Percentiles rank a stretch among this genome's conserved stretches.
Evolutionary conservation across 164 flowering plant species (phyloP).

Genomic region (Buxus sempervirens): DNA sequence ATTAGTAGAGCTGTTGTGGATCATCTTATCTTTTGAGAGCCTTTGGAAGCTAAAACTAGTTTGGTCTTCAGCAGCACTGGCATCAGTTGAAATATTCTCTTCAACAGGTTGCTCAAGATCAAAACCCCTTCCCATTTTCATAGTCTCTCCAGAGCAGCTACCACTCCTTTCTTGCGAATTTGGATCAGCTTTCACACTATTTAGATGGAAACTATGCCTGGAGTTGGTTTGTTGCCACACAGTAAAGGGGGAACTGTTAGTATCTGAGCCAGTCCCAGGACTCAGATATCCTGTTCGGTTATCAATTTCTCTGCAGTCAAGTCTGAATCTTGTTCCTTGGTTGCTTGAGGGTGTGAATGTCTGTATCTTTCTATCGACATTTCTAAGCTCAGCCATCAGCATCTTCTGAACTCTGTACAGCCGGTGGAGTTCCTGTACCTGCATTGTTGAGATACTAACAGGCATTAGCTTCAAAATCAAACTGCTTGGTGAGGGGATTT

Average conservation of each 20-base stretch:
- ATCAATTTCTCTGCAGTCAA: constrained; percentile 5
- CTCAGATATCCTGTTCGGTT: constrained; percentile 21
- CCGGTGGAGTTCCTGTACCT: constrained; percentile 73
- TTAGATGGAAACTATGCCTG: constrained; percentile 15
- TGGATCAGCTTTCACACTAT: constrained; percentile 21
- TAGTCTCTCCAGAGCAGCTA: constrained; percentile 36
- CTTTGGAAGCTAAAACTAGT: constrained; percentile 13
- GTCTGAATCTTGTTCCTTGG: background rate
- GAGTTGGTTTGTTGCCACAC: constrained; percentile 6
- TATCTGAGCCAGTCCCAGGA: constrained; percentile 16
- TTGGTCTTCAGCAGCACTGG: constrained; percentile 17
- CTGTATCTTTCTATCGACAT: constrained; percentile 15
- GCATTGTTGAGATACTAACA: constrained; percentile 17
- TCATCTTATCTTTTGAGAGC: constrained; percentile 15
- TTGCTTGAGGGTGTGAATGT: constrained; percentile 2
- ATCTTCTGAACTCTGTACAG: constrained; percentile 60
- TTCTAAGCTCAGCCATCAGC: constrained; percentile 51
- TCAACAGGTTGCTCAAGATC: constrained; percentile 46
- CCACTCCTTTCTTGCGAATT: constrained; percentile 31
- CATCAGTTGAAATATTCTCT: constrained; percentile 22
- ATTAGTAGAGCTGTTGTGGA: constrained; percentile 1
- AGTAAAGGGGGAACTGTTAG: constrained; percentile 12
- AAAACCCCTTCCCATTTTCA: constrained; percentile 30
- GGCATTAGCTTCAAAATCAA: background rate
- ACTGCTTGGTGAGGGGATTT: no score